Percentiles rank a stretch among this genome's conserved stretches.
These are phyloP conservation scores for Dendryphion nanum DNA, from an alignment of 2,329 filamentous ascomycete genomes.

Conservation along the genomic window DNA sequence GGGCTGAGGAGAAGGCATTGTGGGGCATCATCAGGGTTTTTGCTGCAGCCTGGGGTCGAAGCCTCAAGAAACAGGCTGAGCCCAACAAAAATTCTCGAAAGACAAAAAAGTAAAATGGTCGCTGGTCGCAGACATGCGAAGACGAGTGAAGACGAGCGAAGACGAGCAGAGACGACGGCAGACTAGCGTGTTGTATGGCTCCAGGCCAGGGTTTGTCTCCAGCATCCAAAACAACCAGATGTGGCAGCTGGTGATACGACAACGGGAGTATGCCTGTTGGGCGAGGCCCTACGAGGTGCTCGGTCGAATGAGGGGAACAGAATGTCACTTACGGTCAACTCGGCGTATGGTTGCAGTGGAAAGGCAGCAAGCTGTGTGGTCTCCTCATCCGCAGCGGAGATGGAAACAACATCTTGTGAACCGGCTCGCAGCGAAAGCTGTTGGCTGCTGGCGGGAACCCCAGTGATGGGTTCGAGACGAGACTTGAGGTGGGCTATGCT, in stretches of 20 bases:
- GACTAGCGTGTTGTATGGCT: too few species aligned
- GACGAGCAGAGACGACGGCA: not conserved
- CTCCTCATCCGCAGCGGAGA: constrained; percentile 74
- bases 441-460: constrained; percentile 79
- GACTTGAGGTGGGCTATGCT: constrained; percentile 77
- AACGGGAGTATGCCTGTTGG: constrained; percentile 4
- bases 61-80: constrained; percentile 14
- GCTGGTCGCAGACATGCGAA: too few species aligned
- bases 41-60: constrained; percentile 14
- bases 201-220: constrained; percentile 9
- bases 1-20: constrained; percentile 15
- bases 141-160: not conserved
- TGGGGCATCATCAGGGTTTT: constrained; percentile 16
- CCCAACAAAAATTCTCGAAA: constrained; percentile 5
- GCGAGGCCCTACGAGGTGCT: constrained; percentile 16
- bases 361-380: constrained; percentile 62
- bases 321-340: constrained; percentile 73
- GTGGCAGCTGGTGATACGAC: constrained; percentile 32
- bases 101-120: constrained; percentile 9
- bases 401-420: constrained; percentile 60
- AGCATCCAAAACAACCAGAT: constrained; percentile 18
- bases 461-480: constrained; percentile 90
- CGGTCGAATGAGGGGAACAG: too few species aligned
- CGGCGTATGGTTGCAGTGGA: constrained; percentile 70
- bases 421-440: constrained; percentile 69